Conservation (phyloP, 352 stramenopile genomes). For the Hyaloperonospora brassicae region DNA sequence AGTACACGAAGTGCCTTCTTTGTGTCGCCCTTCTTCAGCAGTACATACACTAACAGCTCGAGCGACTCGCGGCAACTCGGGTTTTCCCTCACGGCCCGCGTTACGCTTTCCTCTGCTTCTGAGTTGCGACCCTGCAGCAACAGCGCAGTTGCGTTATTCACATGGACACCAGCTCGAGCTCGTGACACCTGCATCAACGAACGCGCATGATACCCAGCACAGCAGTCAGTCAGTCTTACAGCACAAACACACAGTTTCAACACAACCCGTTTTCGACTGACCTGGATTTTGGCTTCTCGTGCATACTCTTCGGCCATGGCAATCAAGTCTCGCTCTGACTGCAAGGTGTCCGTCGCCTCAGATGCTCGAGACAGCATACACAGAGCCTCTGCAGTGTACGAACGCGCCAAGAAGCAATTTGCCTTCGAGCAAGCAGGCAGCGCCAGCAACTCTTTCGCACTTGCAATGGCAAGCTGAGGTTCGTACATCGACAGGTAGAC, state of each 20-base stretch:
- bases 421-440: conserved; percentile 61
- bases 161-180: conserved; percentile 68
- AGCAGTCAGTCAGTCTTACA: not conserved
- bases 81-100: conserved; percentile 72
- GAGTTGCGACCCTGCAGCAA: conserved; percentile 64
- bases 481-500: conserved; percentile 89
- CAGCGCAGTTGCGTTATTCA: conserved; percentile 78
- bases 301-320: conserved; percentile 72
- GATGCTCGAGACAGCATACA: conserved; percentile 80
- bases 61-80: conserved; percentile 77
- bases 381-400: conserved; percentile 86
- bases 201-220: conserved; percentile 4
- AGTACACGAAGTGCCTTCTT: conserved; percentile 84
- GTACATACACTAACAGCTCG: conserved; percentile 81
- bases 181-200: conserved; percentile 34
- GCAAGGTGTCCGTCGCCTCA: conserved; percentile 67
- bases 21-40: conserved; percentile 83
- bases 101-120: conserved; percentile 79
- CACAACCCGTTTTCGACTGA: conserved; percentile 10
- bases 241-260: not conserved
- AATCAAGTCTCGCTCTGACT: conserved; percentile 69
- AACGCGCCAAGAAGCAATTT: conserved; percentile 73
- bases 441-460: conserved; percentile 65
- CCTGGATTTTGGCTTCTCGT: conserved; percentile 65
- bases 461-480: conserved; percentile 81